Evolutionary conservation across 192 early-diverging fungal genomes (phyloP).

Genomic region (Linnemannia zychae): DNA sequence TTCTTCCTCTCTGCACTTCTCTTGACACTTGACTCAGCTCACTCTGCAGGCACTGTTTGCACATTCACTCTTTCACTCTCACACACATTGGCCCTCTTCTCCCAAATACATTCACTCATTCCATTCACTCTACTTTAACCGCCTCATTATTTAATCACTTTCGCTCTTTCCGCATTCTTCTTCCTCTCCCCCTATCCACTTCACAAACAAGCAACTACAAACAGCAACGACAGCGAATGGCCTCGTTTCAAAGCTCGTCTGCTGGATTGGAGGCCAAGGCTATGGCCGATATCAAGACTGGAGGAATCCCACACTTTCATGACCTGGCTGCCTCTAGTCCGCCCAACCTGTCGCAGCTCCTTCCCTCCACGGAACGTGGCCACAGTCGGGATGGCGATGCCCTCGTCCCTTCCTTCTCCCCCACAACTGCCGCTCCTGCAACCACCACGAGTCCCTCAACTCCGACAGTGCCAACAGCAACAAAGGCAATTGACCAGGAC

Average conservation of each 20-base stretch:
- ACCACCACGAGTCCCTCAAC: slow-evolving; percentile 7
- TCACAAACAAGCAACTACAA: not conserved
- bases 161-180: not conserved
- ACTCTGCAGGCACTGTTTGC: not conserved
- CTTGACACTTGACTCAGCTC: not conserved
- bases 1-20: not conserved
- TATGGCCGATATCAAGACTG: not conserved
- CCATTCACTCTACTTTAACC: not conserved
- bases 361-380: slow-evolving; percentile 4
- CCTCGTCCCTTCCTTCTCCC: slow-evolving; percentile 30
- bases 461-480: not conserved
- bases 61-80: not conserved
- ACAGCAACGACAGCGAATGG: slow-evolving; percentile 13
- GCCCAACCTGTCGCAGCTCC: not conserved
- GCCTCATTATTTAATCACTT: too few species aligned
- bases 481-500: not conserved
- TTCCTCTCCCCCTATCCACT: not conserved
- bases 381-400: slow-evolving; percentile 35
- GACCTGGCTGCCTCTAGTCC: not conserved
- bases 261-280: slow-evolving; percentile 25
- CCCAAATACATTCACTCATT: too few species aligned
- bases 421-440: not conserved
- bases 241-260: slow-evolving; percentile 29
- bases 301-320: not conserved
- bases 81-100: not conserved